Percentiles rank a stretch among this genome's conserved stretches.
Conservation (phyloP, 441 rosid species). For the Bocquillonia castaneifolia region DNA sequence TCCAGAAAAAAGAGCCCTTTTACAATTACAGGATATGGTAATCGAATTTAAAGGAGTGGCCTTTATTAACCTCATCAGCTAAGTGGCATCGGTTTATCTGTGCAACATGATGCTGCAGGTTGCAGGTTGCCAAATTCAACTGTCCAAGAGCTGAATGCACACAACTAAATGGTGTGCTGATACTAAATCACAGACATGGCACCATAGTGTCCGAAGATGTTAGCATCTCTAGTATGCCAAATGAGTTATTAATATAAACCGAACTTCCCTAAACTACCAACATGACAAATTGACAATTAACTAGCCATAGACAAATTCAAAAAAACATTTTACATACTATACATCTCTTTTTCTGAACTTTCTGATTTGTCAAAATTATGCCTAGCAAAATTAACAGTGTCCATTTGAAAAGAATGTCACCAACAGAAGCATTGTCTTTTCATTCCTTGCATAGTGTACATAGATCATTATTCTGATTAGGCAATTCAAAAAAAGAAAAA, state of each 20-base stretch:
- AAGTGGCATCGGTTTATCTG: neutral
- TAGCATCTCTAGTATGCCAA: neutral
- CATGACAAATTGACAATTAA: no score
- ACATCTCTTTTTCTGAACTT: neutral
- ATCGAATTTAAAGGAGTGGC: neutral
- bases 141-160: neutral
- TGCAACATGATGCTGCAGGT: neutral
- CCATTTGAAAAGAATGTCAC: neutral
- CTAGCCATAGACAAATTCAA: no score
- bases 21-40: neutral
- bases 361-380: neutral
- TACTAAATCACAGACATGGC: neutral
- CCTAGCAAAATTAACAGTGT: neutral
- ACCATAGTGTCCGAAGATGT: neutral
- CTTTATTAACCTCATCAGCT: slow-evolving; percentile 7
- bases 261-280: neutral
- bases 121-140: neutral
- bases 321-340: no score
- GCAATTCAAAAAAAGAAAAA: neutral
- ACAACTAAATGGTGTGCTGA: neutral
- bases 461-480: neutral
- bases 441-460: neutral
- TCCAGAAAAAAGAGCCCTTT: neutral
- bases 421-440: neutral
- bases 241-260: neutral